Conservation (phyloP, 106 monocot species). For the Allium cepa region DNA sequence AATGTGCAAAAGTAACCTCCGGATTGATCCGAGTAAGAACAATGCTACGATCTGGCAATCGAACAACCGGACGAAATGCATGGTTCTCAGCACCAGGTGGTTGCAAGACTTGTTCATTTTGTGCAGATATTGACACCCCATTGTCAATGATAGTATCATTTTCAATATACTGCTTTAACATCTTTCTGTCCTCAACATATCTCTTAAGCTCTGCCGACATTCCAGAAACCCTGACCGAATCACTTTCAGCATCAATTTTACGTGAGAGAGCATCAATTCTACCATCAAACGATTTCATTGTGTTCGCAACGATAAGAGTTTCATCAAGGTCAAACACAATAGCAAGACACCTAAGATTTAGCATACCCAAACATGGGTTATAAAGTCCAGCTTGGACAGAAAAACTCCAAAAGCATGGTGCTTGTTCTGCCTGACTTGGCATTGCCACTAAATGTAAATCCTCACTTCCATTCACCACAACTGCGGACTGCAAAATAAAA, state of each 20-base stretch:
- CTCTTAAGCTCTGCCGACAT: conserved; percentile 91
- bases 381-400: conserved; percentile 53
- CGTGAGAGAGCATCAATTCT: conserved; percentile 65
- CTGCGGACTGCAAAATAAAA: conserved; percentile 41
- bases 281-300: conserved; percentile 94
- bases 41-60: conserved; percentile 64
- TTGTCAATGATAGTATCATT: conserved; percentile 46
- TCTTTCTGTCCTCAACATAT: conserved; percentile 66
- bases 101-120: conserved; percentile 57
- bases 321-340: conserved; percentile 96
- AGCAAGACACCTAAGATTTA: conserved; percentile 79
- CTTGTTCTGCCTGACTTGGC: conserved; percentile 48
- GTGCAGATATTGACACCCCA: conserved; percentile 40
- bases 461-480: conserved; percentile 50
- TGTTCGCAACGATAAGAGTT: conserved; percentile 91
- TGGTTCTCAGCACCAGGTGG: conserved; percentile 11
- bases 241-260: conserved; percentile 63
- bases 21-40: conserved; percentile 91
- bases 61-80: conserved; percentile 61
- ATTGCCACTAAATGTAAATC: conserved; percentile 91
- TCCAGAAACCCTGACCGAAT: conserved; percentile 63
- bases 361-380: conserved; percentile 61
- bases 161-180: conserved; percentile 76
- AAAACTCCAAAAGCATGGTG: conserved; percentile 90
- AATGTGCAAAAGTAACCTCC: conserved; percentile 35